phyloP scores from a whole-genome alignment of 2,329 filamentous ascomycete genomes.

The Chaetomium sp. region DNA sequence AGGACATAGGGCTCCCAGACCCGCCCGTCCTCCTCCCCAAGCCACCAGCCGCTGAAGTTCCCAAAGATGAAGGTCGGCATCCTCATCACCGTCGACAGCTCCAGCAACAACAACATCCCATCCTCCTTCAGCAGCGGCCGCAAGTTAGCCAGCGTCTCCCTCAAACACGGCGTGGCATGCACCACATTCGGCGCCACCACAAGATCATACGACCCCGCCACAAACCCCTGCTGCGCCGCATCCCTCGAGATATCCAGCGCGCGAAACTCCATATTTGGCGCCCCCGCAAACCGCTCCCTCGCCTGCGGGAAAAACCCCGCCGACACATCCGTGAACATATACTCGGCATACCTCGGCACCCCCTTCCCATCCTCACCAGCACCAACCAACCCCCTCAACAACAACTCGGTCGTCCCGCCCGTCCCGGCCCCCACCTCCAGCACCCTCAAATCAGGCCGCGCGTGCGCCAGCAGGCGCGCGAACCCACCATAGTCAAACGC shows the following conservation, averaged over 20 bases:
- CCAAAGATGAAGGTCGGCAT: conserved; percentile 31
- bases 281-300: conserved; percentile 34
- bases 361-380: neutral
- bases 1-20: conserved; percentile 23
- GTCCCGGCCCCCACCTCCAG: conserved; percentile 39
- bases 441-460: conserved; percentile 34
- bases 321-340: conserved; percentile 33
- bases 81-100: conserved; percentile 25
- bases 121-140: conserved; percentile 43
- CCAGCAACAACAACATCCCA: conserved; percentile 42
- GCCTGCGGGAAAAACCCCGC: conserved; percentile 39
- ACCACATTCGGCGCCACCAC: conserved; percentile 44
- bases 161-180: conserved; percentile 40
- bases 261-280: conserved; percentile 36
- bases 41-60: conserved; percentile 42
- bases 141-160: conserved; percentile 38
- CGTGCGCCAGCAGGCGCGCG: conserved; percentile 11
- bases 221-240: conserved; percentile 40
- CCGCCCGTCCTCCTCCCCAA: conserved; percentile 36
- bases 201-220: conserved; percentile 39
- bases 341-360: conserved; percentile 14
- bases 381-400: conserved; percentile 18
- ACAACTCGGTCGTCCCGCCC: conserved; percentile 39
- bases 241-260: conserved; percentile 40
- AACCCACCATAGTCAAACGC: neutral